phyloP scores from a whole-genome alignment of 129 eudicot species.

The Pseudognaphalium luteoalbum region DNA sequence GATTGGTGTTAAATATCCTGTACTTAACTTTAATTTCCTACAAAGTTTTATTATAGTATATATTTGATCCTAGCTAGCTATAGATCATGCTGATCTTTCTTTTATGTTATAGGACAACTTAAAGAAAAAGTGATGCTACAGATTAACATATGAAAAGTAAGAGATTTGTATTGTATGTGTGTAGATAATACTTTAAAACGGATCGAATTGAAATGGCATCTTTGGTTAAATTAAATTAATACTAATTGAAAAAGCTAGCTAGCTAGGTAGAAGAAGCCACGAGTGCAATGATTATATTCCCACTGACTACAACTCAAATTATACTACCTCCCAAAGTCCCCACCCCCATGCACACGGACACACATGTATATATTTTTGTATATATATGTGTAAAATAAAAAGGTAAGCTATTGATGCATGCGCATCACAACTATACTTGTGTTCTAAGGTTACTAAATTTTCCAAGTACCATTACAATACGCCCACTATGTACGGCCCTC shows the following conservation, averaged over 20 bases:
- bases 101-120: neutral
- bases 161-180: neutral
- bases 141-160: slow-evolving; percentile 9
- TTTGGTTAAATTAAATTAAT: slow-evolving; percentile 17
- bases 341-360: slow-evolving; percentile 41
- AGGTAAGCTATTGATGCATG: slow-evolving; percentile 32
- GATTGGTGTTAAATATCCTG: neutral
- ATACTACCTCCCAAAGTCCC: slow-evolving; percentile 19
- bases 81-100: neutral
- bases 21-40: neutral
- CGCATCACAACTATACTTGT: slow-evolving; percentile 39
- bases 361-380: slow-evolving; percentile 20
- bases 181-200: neutral
- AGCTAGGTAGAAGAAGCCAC: slow-evolving; percentile 29
- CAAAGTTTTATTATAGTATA: neutral
- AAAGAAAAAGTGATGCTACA: slow-evolving; percentile 5
- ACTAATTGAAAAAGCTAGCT: slow-evolving; percentile 10
- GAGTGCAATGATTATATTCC: slow-evolving; percentile 43
- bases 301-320: slow-evolving; percentile 31
- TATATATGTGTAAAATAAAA: slow-evolving; percentile 12
- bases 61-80: neutral
- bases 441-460: slow-evolving; percentile 24
- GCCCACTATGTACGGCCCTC: slow-evolving; percentile 21
- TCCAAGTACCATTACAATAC: slow-evolving; percentile 26
- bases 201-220: slow-evolving; percentile 27